These are phyloP conservation scores for Pezicula carpinea DNA, from an alignment of 2,329 filamentous ascomycete genomes.

Conservation along the genomic window DNA sequence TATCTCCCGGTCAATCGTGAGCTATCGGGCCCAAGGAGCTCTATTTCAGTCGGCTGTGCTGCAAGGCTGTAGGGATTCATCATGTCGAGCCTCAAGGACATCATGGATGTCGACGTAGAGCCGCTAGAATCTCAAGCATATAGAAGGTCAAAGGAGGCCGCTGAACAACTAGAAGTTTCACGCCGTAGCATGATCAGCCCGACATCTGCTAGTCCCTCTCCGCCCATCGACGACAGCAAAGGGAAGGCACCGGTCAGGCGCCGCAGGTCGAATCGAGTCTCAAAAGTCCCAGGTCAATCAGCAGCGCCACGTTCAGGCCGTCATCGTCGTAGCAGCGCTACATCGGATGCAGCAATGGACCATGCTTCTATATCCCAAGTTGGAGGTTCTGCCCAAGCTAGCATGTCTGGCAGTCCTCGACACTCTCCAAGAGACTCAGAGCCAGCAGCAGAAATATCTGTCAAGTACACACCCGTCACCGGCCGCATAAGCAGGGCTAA, in stretches of 20 bases:
- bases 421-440: constrained; percentile 22
- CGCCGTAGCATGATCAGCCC: constrained; percentile 14
- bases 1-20: not conserved
- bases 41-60: constrained; percentile 26
- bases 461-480: constrained; percentile 32
- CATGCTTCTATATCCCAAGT: constrained; percentile 17
- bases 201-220: constrained; percentile 17
- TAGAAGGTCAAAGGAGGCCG: constrained; percentile 27
- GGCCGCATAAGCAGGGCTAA: constrained; percentile 29
- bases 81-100: constrained; percentile 32
- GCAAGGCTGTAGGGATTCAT: constrained; percentile 24
- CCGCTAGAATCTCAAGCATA: constrained; percentile 29
- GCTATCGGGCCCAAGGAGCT: constrained; percentile 9
- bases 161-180: constrained; percentile 22
- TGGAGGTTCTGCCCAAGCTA: constrained; percentile 18
- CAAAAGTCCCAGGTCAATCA: constrained; percentile 14
- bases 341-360: constrained; percentile 21
- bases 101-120: constrained; percentile 32
- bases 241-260: constrained; percentile 19
- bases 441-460: constrained; percentile 19
- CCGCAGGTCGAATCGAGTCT: constrained; percentile 24
- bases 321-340: constrained; percentile 21
- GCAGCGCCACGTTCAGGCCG: constrained; percentile 12
- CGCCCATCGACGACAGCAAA: constrained; percentile 17
- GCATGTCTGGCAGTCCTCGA: constrained; percentile 19